A percentile compares a stretch with the other conserved stretches of the same genome.
Conservation (phyloP, 805 yeast genomes). For the Candida sonorensis region DNA sequence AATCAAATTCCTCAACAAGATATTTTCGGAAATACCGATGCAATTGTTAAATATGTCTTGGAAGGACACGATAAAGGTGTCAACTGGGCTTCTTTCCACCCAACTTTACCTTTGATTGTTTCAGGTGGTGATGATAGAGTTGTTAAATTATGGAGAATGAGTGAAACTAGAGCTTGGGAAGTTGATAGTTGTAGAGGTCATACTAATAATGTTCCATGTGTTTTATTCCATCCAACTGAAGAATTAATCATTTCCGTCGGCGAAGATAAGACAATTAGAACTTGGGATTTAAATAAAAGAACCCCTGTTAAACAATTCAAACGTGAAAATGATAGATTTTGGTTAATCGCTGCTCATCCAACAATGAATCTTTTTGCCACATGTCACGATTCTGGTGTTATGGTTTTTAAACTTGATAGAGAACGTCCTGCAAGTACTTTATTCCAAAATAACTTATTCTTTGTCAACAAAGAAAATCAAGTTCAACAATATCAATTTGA, state of each 20-base stretch:
- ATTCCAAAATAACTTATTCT: slow-evolving; percentile 67
- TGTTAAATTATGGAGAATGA: slow-evolving; percentile 95
- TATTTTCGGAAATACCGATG: slow-evolving; percentile 89
- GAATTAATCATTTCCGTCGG: slow-evolving; percentile 89
- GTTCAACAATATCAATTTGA: slow-evolving; percentile 72
- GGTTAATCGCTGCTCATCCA: slow-evolving; percentile 90
- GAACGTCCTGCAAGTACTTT: slow-evolving; percentile 90
- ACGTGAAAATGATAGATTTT: slow-evolving; percentile 90
- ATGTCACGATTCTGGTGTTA: slow-evolving; percentile 94
- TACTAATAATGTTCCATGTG: slow-evolving; percentile 85
- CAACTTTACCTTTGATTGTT: slow-evolving; percentile 88
- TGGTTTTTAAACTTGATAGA: slow-evolving; percentile 95
- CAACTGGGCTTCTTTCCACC: slow-evolving; percentile 98
- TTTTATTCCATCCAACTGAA: slow-evolving; percentile 87
- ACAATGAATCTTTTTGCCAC: slow-evolving; percentile 88
- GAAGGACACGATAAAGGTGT: slow-evolving; percentile 99
- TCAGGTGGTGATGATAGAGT: slow-evolving; percentile 96
- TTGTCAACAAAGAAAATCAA: slow-evolving; percentile 78
- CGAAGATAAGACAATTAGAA: slow-evolving; percentile 92
- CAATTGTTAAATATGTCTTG: slow-evolving; percentile 87
- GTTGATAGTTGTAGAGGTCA: slow-evolving; percentile 98
- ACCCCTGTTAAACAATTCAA: slow-evolving; percentile 90
- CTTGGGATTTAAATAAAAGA: slow-evolving; percentile 94
- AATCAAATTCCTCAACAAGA: slow-evolving; percentile 81
- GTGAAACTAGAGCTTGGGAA: slow-evolving; percentile 98